Evolutionary conservation across 2,329 filamentous ascomycete genomes (phyloP), one percentile per base, ranked within the genome.

Genomic region (Penicillium crustosum): DNA sequence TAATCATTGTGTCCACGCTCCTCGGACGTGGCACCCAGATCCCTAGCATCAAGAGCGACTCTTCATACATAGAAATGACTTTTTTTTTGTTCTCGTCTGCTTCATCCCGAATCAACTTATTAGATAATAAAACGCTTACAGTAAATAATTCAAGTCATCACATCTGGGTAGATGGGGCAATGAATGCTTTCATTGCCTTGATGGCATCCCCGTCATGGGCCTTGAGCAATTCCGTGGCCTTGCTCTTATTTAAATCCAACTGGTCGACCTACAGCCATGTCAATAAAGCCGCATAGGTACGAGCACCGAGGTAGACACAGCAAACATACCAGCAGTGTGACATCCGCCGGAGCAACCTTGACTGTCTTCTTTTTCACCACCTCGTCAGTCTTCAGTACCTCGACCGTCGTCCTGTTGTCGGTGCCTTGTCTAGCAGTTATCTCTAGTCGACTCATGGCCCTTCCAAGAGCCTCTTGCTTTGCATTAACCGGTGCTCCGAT

Each of bases 391-490:
- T 70, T 72, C 58, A 68, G 68, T 38, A 67, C 62, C 44, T 67
- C 68, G 1, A 55, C 44, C 15, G 59, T 50, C 45, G 60, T 57
- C 42, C 64, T 70, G 60, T 36, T 61, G 55, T 21, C 67, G 12
- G 60, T 15, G 31, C 60, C 68, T 27, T 68, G 59, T 1, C 69
- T 73, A 38, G 73, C 71, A 6, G 72, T 70, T 56, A 79, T 76
- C 60, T 81, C 79, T n/a, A 82, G 62, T 36, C 78, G 70, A 55
- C 73, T 79, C 74, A 82, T 81, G 3, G 79, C 79, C 61, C 77
- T 79, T 0, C 76, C 77, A n/a, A 82, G 65, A 0, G 78, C 79
- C 63, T 81, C 78, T 58, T 81, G 79, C 38, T 80, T 77, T 0
- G 73, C 73, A 15, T 66, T 67, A 1, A 73, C 70, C 2, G 74